Base-by-base conservation (phyloP, 1,139 yeast genomes). In the Citeromyces siamensis region DNA sequence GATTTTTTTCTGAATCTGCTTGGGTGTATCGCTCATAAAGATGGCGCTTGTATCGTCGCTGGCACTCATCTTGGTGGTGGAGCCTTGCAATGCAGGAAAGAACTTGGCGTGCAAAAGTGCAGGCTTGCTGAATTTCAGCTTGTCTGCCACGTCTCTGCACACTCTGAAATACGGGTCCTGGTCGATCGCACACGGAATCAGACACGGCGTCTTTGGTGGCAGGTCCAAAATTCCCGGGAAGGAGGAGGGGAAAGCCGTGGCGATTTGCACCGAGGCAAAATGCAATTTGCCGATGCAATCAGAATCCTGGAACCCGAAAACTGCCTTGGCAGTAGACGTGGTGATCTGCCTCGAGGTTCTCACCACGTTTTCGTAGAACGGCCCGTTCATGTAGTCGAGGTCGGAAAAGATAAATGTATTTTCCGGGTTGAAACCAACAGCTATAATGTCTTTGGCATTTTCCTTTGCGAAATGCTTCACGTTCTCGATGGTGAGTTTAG, bases 161-260 rank as follows among this genome's bases (percentile, higher is more conserved):
- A 93, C 94, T 58, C 99, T 73, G 66, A 93, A 93, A 60, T 93
- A 93, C 28, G 99, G 98, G 59, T 93, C 99, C 64, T 88, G 96
- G 58, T 93, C 99, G 57, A 93, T 93, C 35, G 99, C 99, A 69
- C 98, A 93, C 29, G 99, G 99, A 58, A 93, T 93, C 58, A 93
- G 67, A 60, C 95, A 84, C 41, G 96, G 98, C 2, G 96, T 88
- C 59, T 81, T 80, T 35, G 79, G 66, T 37, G 86, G 86, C 50
- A 80, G 62, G 8, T 85, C 95, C 49, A 93, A 72, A 21, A 93
- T 81, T 47, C 81, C 95, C 3, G 98, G 98, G 71, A 84, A 93
- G 10, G 96, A 83, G 35, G 90, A 81, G 41, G 96, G 94, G 66
- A 93, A 88, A 3, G 96, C 93, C 14, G 97, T 77, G 20, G 97